Conservation (phyloP, 2,329 filamentous ascomycete species). For the Fusarium dlaminii region DNA sequence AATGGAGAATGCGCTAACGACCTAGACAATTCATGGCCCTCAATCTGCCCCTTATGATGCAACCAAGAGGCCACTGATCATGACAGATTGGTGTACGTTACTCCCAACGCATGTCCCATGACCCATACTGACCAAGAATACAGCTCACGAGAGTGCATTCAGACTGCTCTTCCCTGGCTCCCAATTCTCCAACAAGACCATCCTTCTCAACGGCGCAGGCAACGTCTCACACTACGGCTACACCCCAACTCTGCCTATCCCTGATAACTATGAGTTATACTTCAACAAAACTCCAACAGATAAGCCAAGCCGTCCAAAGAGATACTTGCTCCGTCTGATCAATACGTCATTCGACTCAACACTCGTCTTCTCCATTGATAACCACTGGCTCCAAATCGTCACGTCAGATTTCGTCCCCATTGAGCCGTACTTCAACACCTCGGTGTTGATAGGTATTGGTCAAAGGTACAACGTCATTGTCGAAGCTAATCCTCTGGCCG, state of each 20-base stretch:
- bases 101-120: fast-evolving
- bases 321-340: slow-evolving; percentile 34
- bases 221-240: slow-evolving; percentile 23
- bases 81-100: slow-evolving; percentile 35
- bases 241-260: slow-evolving; percentile 3
- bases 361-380: slow-evolving; percentile 37
- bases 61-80: slow-evolving; percentile 18
- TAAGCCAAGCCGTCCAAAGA: slow-evolving; percentile 11
- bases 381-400: slow-evolving; percentile 33
- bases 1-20: background rate
- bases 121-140: fast-evolving
- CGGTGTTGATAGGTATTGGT: slow-evolving; percentile 29
- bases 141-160: slow-evolving; percentile 30
- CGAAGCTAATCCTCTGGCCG: slow-evolving; percentile 20
- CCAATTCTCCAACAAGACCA: slow-evolving; percentile 20
- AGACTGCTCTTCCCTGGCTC: slow-evolving; percentile 2
- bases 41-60: slow-evolving; percentile 29
- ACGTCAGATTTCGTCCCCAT: slow-evolving; percentile 34
- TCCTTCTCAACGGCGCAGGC: slow-evolving; percentile 33
- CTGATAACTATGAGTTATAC: slow-evolving; percentile 16
- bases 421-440: slow-evolving; percentile 24
- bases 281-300: slow-evolving; percentile 35
- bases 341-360: slow-evolving; percentile 37
- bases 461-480: slow-evolving; percentile 36
- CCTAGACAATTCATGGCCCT: slow-evolving; percentile 33